A percentile compares a stretch with the other conserved stretches of the same genome.
Conservation (phyloP, 495 filamentous ascomycete genomes). For the Amphirosellinia nigrospora region DNA sequence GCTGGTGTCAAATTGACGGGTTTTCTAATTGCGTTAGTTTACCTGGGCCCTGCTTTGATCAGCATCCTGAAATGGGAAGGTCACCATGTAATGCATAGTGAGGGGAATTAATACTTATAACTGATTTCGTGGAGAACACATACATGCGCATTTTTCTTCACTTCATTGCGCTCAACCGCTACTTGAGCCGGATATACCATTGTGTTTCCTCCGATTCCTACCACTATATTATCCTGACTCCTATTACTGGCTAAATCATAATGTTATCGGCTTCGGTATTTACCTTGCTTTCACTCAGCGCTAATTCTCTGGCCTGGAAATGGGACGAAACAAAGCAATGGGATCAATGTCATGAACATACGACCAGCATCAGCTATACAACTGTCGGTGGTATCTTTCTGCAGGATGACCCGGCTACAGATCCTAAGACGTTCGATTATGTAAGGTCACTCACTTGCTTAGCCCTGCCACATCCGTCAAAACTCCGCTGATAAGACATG, state of each 20-base stretch:
- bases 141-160: not conserved
- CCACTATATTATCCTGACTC: not conserved
- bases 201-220: not conserved
- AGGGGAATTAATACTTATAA: not conserved
- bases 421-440: constrained; percentile 70
- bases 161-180: not conserved
- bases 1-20: not conserved
- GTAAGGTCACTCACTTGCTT: constrained; percentile 43
- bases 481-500: constrained; percentile 2
- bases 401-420: constrained; percentile 70
- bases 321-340: constrained; percentile 22
- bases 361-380: constrained; percentile 61
- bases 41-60: not conserved
- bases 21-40: not conserved
- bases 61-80: not conserved
- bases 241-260: not conserved
- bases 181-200: not conserved
- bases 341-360: constrained; percentile 26
- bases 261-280: not conserved
- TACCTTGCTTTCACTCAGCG: constrained; percentile 27
- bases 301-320: constrained; percentile 26
- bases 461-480: not conserved
- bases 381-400: constrained; percentile 72
- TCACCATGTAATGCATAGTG: not conserved
- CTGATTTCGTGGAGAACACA: not conserved